phyloP scores from a whole-genome alignment of 2,329 filamentous ascomycete species.

The Zopfia rhizophila region DNA sequence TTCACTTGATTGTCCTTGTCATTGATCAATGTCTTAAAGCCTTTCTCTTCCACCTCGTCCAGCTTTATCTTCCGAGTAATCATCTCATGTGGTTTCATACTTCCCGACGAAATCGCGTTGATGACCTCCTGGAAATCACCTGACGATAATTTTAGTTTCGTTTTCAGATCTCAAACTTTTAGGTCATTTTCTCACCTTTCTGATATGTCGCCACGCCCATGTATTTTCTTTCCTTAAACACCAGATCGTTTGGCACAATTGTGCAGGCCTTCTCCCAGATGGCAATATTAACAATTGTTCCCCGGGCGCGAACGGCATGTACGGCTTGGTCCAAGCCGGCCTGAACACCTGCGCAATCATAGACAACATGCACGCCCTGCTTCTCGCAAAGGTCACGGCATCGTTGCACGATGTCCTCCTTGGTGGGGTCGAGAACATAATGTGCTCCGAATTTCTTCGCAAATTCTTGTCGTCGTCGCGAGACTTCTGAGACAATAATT shows the following conservation, averaged over 20 bases:
- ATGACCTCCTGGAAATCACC: slow-evolving; percentile 59
- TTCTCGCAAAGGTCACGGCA: slow-evolving; percentile 57
- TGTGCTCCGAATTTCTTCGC: slow-evolving; percentile 63
- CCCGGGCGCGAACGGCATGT: slow-evolving; percentile 59
- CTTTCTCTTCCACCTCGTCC: slow-evolving; percentile 58
- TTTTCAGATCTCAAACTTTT: neutral
- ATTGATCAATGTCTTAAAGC: slow-evolving; percentile 59
- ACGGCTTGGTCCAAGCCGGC: slow-evolving; percentile 61
- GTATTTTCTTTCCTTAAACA: slow-evolving; percentile 64
- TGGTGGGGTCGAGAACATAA: slow-evolving; percentile 62
- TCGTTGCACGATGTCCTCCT: slow-evolving; percentile 58
- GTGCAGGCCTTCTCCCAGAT: slow-evolving; percentile 65
- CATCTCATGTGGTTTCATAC: slow-evolving; percentile 58
- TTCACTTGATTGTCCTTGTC: slow-evolving; percentile 63
- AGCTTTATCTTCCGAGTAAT: slow-evolving; percentile 61
- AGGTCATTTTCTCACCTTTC: slow-evolving; percentile 52
- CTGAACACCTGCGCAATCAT: slow-evolving; percentile 65
- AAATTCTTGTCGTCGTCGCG: slow-evolving; percentile 59
- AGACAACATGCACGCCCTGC: slow-evolving; percentile 62
- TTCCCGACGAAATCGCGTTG: slow-evolving; percentile 58
- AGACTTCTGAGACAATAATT: slow-evolving; percentile 66
- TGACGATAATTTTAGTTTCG: too few species aligned
- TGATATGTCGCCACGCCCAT: slow-evolving; percentile 64
- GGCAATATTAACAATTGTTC: slow-evolving; percentile 65
- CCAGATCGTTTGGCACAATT: slow-evolving; percentile 61